Evolutionary conservation across 306 rosid species (phyloP), one percentile per base, ranked within the genome.

Genomic region (Dalbergia oliveri): DNA sequence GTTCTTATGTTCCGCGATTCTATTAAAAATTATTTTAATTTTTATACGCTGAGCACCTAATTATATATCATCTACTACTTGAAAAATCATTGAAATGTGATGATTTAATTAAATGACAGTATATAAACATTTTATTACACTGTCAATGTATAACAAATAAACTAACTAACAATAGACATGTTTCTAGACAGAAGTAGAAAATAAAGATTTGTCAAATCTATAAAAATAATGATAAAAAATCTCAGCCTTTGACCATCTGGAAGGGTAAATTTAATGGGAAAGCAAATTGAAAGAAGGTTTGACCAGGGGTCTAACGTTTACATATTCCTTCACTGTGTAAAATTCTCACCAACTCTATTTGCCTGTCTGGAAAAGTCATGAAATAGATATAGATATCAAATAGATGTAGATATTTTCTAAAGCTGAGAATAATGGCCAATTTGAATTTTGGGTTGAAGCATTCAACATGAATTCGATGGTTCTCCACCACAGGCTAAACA

Each of bases 361-460:
- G 66, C 57, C 19, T 50, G 66, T 5, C 11, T 62, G 58, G 62
- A 49, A 62, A 61, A 79, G 68, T 64, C 45, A 70, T 43, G 43
- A 79, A 4, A 15, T 19, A 39, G 16, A 1, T 26, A 26, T 26
- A 26, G 31, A 26, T 26, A 26, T 21, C 23, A 21, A 21, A 21
- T 21, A 62, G 12, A 10, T 49, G 1, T 49, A 3, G 16, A 11
- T 64, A 44, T 16, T n/a, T 41, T 34, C 33, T 15, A n/a, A 39
- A 72, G 73, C 4, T 14, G 33, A 47, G 8, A 11, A 33, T 31
- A 41, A 72, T 72, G 51, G 63, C 57, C 31, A 16, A 43, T 43
- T 62, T 23, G 34, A 63, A 72, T 31, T 11, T 31, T 21, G 9
- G 14, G 59, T 14, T 15, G 73, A 80, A 54, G 19, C 18, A 12